Conservation (phyloP, 108 stramenopile species). For the Skeletonema costatum region DNA sequence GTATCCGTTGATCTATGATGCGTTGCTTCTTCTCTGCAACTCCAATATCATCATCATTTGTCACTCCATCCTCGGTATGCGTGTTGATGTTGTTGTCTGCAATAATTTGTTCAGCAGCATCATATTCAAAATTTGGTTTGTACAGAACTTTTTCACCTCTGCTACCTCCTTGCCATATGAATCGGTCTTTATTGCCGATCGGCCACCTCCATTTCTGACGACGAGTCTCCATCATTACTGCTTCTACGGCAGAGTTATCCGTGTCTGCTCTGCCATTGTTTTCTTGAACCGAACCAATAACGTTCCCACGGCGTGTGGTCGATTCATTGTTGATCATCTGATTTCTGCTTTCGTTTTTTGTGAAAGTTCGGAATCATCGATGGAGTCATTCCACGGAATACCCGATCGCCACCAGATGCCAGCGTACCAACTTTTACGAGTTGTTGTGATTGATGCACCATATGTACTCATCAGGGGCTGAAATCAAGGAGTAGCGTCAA, state of each 20-base stretch:
- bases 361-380: no score
- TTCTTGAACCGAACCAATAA: background rate
- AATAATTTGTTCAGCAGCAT: background rate
- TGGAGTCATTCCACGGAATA: no score
- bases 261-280: background rate
- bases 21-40: background rate
- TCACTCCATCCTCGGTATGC: background rate
- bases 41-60: background rate
- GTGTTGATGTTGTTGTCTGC: background rate
- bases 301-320: background rate
- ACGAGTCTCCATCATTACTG: background rate
- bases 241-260: no score
- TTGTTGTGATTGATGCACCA: no score
- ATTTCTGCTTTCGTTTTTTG: no score
- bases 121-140: background rate
- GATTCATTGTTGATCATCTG: background rate
- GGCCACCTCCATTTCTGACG: background rate
- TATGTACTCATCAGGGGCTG: no score
- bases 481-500: no score
- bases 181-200: background rate
- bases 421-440: no score
- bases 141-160: background rate
- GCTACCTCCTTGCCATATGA: background rate
- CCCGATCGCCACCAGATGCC: no score
- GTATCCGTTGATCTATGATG: background rate